Evolutionary conservation across 78 protist species (phyloP).

Genomic region (Monosiga brevicollis): DNA sequence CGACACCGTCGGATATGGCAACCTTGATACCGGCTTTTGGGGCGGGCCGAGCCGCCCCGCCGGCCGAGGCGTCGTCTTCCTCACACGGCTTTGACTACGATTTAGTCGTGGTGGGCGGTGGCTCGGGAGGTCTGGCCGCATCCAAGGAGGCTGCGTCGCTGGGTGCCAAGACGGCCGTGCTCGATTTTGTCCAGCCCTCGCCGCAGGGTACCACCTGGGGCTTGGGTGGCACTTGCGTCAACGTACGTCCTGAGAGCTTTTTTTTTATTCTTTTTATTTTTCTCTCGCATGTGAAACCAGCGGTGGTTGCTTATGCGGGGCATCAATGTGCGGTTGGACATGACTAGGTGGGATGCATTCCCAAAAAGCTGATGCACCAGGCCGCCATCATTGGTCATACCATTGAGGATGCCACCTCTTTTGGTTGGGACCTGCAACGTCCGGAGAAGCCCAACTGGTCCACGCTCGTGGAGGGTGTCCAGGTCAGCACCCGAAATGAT

Average conservation of each 20-base stretch:
- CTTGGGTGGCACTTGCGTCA: conserved; percentile 22
- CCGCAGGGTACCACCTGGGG: conserved; percentile 74
- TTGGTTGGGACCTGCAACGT: conserved; percentile 49
- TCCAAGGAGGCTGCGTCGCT: conserved; percentile 58
- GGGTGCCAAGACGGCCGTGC: conserved; percentile 37
- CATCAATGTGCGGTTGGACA: no score
- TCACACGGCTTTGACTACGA: conserved; percentile 55
- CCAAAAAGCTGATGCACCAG: conserved; percentile 81
- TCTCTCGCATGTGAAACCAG: no score
- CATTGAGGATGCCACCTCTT: conserved; percentile 38
- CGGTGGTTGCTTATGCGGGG: no score
- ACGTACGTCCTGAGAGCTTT: no score
- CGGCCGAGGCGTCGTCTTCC: neutral
- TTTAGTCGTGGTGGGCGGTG: conserved; percentile 83
- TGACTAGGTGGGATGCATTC: conserved; percentile 92
- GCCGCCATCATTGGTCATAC: conserved; percentile 35
- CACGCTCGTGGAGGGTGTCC: conserved; percentile 31
- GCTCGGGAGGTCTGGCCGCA: conserved; percentile 75
- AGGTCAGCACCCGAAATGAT: no score
- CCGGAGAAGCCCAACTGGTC: conserved; percentile 31
- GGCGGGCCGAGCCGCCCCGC: neutral
- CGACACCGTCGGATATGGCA: no score
- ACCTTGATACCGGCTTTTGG: neutral
- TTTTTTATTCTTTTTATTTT: no score
- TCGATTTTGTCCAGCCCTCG: conserved; percentile 75